phyloP scores from a whole-genome alignment of 192 early-diverging fungal species.

The Coemansia sp. region DNA sequence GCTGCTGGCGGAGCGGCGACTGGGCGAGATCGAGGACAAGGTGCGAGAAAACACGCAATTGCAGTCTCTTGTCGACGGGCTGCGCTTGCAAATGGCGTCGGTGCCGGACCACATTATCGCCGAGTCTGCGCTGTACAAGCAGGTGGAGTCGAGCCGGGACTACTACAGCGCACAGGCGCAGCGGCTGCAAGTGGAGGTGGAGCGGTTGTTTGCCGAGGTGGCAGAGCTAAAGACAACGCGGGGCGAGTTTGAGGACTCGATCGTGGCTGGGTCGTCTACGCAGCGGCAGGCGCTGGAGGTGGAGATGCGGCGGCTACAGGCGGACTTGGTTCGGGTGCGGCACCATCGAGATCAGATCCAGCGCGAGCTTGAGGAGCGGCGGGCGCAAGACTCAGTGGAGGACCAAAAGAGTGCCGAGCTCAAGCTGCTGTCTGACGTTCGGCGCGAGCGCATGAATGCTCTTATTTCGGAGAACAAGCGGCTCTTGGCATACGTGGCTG shows the following conservation, averaged over 20 bases:
- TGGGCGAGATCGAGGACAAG: constrained; percentile 55
- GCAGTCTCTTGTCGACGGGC: constrained; percentile 48
- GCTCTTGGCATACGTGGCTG: constrained; percentile 51
- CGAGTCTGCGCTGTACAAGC: constrained; percentile 57
- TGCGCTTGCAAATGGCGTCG: constrained; percentile 49
- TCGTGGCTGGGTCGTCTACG: constrained; percentile 34
- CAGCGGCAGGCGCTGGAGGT: constrained; percentile 53
- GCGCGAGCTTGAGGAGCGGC: constrained; percentile 46
- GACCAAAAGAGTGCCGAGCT: constrained; percentile 53
- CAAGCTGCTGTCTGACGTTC: constrained; percentile 50
- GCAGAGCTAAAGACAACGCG: constrained; percentile 45
- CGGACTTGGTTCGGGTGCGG: constrained; percentile 57
- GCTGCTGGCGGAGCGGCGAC: constrained; percentile 48
- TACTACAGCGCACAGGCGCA: constrained; percentile 51
- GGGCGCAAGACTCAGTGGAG: constrained; percentile 43
- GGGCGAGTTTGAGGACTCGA: constrained; percentile 41
- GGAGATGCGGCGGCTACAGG: constrained; percentile 56
- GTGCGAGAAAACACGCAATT: constrained; percentile 54
- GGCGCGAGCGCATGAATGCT: constrained; percentile 60
- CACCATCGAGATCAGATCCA: constrained; percentile 58
- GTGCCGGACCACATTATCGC: constrained; percentile 55
- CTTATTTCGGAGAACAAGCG: constrained; percentile 61
- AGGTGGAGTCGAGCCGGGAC: constrained; percentile 45
- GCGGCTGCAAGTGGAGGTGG: constrained; percentile 48
- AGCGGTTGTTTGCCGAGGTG: constrained; percentile 43